Evolutionary conservation across 495 filamentous ascomycete species (phyloP).

Genomic region (Antarctomyces pellizariae): DNA sequence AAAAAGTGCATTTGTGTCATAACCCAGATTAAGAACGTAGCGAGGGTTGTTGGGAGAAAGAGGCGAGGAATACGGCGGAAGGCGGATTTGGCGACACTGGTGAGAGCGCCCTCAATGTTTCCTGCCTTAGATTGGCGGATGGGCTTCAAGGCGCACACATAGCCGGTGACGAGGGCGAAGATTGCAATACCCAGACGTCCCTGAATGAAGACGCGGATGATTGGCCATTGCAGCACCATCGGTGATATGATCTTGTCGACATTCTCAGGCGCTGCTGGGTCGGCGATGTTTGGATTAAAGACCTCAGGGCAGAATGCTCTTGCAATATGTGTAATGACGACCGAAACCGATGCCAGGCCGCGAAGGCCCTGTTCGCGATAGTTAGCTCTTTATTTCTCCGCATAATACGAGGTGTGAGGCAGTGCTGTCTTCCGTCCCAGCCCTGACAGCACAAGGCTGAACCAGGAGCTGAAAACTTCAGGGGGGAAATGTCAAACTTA

Average conservation of each 20-base stretch:
- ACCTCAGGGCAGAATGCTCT: slow-evolving; percentile 34
- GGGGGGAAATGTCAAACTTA: slow-evolving; percentile 15
- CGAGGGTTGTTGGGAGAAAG: slow-evolving; percentile 33
- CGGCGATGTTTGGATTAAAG: slow-evolving; percentile 28
- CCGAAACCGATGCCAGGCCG: slow-evolving; percentile 37
- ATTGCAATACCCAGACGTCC: slow-evolving; percentile 40
- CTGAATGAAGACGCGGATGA: slow-evolving; percentile 37
- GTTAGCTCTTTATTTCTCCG: too few species aligned
- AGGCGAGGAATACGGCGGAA: slow-evolving; percentile 40
- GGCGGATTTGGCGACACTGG: slow-evolving; percentile 32
- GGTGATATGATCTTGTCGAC: too few species aligned
- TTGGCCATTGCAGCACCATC: slow-evolving; percentile 31
- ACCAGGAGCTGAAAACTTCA: not conserved
- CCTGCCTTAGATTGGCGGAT: slow-evolving; percentile 33
- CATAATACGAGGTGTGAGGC: slow-evolving; percentile 1
- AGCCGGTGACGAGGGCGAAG: slow-evolving; percentile 43
- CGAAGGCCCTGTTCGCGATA: slow-evolving; percentile 37
- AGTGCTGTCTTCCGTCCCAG: not conserved
- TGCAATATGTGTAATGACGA: slow-evolving; percentile 38
- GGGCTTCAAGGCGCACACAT: slow-evolving; percentile 43
- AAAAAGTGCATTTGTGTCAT: slow-evolving; percentile 35
- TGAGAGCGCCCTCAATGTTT: slow-evolving; percentile 25
- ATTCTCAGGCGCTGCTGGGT: slow-evolving; percentile 18
- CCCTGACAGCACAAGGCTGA: not conserved
- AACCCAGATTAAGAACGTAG: slow-evolving; percentile 31